Evolutionary conservation across 2,329 filamentous ascomycete genomes (phyloP).

Genomic region (Beauveria varroae): DNA sequence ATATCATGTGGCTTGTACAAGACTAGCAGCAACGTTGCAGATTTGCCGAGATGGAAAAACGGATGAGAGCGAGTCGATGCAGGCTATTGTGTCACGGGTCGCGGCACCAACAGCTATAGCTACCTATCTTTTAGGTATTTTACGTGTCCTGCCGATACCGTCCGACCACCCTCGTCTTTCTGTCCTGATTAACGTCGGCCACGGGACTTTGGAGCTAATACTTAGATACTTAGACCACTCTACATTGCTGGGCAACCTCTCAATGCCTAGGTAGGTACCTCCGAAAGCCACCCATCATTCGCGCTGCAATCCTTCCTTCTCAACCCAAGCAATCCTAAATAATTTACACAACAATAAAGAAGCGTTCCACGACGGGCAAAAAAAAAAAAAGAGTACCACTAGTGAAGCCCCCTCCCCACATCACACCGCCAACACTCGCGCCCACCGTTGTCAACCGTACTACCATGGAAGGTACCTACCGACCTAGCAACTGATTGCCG

Average conservation of each 20-base stretch:
- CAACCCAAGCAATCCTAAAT: no score
- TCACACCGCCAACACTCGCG: slow-evolving; percentile 6
- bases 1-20: not conserved
- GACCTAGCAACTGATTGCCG: no score
- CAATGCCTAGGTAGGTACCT: no score
- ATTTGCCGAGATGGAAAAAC: not conserved
- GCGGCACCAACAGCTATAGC: not conserved
- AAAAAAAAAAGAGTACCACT: not conserved
- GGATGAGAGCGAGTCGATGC: not conserved
- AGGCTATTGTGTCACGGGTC: not conserved
- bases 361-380: not conserved
- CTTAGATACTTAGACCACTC: no score
- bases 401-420: slow-evolving; percentile 3
- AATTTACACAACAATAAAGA: not conserved
- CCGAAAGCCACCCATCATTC: no score
- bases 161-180: not conserved
- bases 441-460: slow-evolving; percentile 8
- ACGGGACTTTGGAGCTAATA: no score
- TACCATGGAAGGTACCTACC: not conserved
- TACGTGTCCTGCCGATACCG: not conserved
- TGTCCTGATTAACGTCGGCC: no score
- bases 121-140: not conserved
- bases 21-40: not conserved
- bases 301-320: no score
- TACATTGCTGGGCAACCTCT: no score